Evolutionary conservation across 306 rosid genomes (phyloP).

Genomic region (Clitoria ternatea): DNA sequence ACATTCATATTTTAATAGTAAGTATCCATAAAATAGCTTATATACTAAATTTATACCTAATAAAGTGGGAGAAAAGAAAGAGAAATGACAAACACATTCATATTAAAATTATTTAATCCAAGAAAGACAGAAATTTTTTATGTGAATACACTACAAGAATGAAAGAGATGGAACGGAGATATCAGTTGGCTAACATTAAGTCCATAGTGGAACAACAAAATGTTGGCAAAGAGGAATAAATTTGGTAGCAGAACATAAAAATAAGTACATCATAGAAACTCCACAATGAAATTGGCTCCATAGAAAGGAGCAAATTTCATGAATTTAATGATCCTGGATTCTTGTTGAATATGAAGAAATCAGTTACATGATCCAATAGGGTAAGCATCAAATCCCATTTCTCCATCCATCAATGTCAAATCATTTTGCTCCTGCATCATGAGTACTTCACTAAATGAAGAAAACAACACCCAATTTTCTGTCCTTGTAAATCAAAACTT

Average conservation of each 20-base stretch:
- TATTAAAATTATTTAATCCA: conserved; percentile 8
- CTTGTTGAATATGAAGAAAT: conserved; percentile 31
- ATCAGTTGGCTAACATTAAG: conserved; percentile 5
- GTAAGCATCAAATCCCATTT: conserved; percentile 49
- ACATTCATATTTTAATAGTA: neutral
- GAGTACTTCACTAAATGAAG: conserved; percentile 7
- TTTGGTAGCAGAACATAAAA: conserved; percentile 7
- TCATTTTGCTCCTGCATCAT: conserved; percentile 65
- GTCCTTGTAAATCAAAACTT: neutral
- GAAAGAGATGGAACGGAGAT: conserved; percentile 14
- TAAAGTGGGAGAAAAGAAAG: neutral
- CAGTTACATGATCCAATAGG: conserved; percentile 65
- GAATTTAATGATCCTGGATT: conserved; percentile 5
- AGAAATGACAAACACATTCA: conserved; percentile 19
- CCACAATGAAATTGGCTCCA: conserved; percentile 25
- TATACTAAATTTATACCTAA: neutral
- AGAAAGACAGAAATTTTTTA: neutral
- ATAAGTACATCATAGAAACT: conserved; percentile 28
- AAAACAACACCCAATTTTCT: neutral
- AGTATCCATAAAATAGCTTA: neutral
- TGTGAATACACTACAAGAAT: conserved; percentile 20
- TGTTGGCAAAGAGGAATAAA: conserved; percentile 14
- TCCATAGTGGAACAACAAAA: conserved; percentile 25
- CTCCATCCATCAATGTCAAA: conserved; percentile 46
- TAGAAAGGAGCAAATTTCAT: conserved; percentile 18